Conservation (phyloP, 352 stramenopile genomes). For the Globisporangium megalacanthum region DNA sequence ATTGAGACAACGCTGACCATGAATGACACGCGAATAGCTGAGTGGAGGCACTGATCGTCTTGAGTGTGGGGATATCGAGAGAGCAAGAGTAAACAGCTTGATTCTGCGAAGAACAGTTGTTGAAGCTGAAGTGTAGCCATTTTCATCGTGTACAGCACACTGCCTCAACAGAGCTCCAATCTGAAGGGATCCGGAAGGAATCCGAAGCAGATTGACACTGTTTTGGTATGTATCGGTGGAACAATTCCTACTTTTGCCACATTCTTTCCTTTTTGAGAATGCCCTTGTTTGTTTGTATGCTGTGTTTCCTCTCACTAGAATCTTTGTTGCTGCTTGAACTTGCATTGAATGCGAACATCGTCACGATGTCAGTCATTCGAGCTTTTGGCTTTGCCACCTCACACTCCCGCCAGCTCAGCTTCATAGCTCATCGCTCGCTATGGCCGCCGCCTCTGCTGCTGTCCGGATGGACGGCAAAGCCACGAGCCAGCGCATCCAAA, state of each 20-base stretch:
- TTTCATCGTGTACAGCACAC: too few relatives aligned
- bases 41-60: not conserved
- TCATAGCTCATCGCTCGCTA: not conserved
- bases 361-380: not conserved
- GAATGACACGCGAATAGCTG: not conserved
- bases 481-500: slow-evolving; percentile 76
- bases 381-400: not conserved
- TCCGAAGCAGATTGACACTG: too few relatives aligned
- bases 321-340: not conserved
- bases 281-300: not conserved
- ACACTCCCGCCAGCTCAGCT: not conserved
- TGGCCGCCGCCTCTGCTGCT: not conserved
- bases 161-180: too few relatives aligned
- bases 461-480: slow-evolving; percentile 75
- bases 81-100: not conserved
- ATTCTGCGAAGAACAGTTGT: too few relatives aligned
- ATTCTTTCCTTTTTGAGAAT: too few relatives aligned
- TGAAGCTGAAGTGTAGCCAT: too few relatives aligned
- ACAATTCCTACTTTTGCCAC: too few relatives aligned
- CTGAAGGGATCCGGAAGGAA: too few relatives aligned
- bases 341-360: not conserved
- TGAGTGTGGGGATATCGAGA: not conserved
- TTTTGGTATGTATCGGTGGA: too few relatives aligned
- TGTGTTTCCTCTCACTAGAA: not conserved
- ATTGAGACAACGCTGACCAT: not conserved